Evolutionary conservation across 352 stramenopile species (phyloP), one percentile per base, ranked within the genome.

Genomic region (Phytophthora brassicae): DNA sequence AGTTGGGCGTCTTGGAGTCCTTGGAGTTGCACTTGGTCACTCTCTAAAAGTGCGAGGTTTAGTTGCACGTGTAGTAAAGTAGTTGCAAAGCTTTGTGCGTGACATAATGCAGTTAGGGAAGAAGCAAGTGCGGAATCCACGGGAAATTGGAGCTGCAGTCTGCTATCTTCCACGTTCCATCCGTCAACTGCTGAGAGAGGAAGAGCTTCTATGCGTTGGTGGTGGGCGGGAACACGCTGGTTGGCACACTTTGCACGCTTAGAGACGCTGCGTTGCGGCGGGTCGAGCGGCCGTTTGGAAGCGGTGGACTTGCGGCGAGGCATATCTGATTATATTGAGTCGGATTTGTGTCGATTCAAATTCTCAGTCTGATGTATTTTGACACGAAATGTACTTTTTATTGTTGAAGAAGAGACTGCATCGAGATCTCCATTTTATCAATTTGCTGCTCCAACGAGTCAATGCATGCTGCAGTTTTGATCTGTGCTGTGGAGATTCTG

Each of bases 401-500:
- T n/a, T n/a, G 26, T 31, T 31, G 26, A 31, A 31, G 26, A 41
- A 70, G n/a, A 16, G 36, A 1, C 14, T 58, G 63, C 7, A 71
- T 19, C 6, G 64, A 60, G 4, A 6, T 52, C 9, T 48, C 52
- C 26, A 71, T 24, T 12, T 1, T 50, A 9, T 48, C 17, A 24
- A 71, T 41, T 4, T 68, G 43, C 20, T 60, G 50, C 38, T 68
- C 64, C 26, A 71, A n/a, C 2, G 31, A 43, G 14, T 68, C 64
- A 9, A 71, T 38, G 11, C 51, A 5, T 17, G 45, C 46, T 43
- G 26, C 16, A 26, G 31, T 64, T 19, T 71, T 39, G 8, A 8
- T 22, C 31, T 50, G 29, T 6, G 33, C 39, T 24, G 19, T 44
- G 47, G 22, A 22, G 16, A 68, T 31, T 58, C 57, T 64, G 29